Evolutionary conservation across 2,329 filamentous ascomycete genomes (phyloP).

Genomic region (Sphaerulina musiva): DNA sequence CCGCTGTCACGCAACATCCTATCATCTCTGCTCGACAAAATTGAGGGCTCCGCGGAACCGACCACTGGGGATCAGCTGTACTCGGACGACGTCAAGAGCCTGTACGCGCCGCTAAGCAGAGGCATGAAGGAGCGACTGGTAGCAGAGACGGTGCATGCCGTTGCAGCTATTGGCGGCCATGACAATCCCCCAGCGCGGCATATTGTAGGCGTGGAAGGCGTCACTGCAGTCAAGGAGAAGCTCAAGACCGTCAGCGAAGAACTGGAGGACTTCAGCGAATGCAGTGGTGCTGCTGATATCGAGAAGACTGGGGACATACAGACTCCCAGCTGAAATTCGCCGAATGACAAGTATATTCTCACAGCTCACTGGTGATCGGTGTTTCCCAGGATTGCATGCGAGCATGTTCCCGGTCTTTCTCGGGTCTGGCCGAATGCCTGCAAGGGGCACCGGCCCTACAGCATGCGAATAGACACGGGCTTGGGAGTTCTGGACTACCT

Average conservation of each 20-base stretch:
- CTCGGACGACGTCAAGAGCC: constrained; percentile 50
- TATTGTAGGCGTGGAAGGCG: constrained; percentile 86
- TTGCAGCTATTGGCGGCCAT: constrained; percentile 87
- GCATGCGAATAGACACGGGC: not conserved
- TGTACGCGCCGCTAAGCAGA: constrained; percentile 67
- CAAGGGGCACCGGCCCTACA: not conserved
- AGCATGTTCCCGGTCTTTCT: not conserved
- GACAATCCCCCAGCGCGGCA: constrained; percentile 92
- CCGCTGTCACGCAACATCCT: constrained; percentile 80
- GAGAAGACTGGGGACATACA: constrained; percentile 20
- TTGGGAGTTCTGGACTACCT: not conserved
- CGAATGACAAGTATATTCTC: not conserved
- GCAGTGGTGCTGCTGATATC: constrained; percentile 78
- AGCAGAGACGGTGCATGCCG: constrained; percentile 80
- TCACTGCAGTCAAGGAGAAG: constrained; percentile 86
- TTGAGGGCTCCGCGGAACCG: constrained; percentile 42
- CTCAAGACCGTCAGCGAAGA: constrained; percentile 94
- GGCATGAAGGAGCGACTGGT: constrained; percentile 67
- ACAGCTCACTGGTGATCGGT: not conserved
- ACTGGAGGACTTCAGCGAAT: constrained; percentile 89
- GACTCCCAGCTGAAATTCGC: constrained; percentile 9
- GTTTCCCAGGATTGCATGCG: not conserved
- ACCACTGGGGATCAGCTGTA: constrained; percentile 43
- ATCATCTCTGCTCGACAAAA: constrained; percentile 66
- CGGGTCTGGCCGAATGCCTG: not conserved